These are phyloP conservation scores for Trichocladium antarcticum DNA, from an alignment of 495 filamentous ascomycete species.

Conservation along the genomic window DNA sequence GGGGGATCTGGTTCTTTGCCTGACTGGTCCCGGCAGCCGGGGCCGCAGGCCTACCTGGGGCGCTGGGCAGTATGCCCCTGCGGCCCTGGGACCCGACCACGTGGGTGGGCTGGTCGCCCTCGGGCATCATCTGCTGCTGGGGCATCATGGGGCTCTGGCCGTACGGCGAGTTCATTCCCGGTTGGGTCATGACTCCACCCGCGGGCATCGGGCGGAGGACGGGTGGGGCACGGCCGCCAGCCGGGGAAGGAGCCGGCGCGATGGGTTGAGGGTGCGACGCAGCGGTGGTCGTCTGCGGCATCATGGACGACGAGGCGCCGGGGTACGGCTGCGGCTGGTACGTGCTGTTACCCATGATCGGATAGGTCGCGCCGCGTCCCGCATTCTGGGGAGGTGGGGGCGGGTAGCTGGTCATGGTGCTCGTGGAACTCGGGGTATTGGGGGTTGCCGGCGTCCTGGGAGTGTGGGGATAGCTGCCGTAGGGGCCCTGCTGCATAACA, in stretches of 20 bases:
- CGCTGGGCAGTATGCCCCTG: constrained; percentile 79
- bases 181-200: constrained; percentile 44
- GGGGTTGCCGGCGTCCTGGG: constrained; percentile 52
- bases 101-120: constrained; percentile 60
- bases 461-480: constrained; percentile 53
- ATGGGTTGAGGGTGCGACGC: constrained; percentile 61
- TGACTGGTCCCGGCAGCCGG: constrained; percentile 46
- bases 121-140: constrained; percentile 32
- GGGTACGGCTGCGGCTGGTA: constrained; percentile 48
- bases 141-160: constrained; percentile 38
- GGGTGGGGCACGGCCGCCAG: constrained; percentile 43
- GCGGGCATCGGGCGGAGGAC: constrained; percentile 53
- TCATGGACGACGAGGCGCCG: constrained; percentile 47
- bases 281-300: constrained; percentile 53
- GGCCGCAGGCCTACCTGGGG: constrained; percentile 65
- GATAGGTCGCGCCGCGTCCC: constrained; percentile 40
- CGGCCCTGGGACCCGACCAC: constrained; percentile 89
- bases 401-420: constrained; percentile 50
- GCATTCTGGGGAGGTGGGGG: constrained; percentile 46
- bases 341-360: constrained; percentile 35
- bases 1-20: constrained; percentile 69
- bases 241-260: constrained; percentile 55
- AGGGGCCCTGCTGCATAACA: constrained; percentile 46
- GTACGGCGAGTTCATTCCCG: constrained; percentile 41
- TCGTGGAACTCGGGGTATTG: constrained; percentile 49